Percentiles rank a stretch among this genome's conserved stretches.
phyloP scores from a whole-genome alignment of 73 alveolate species.

The Durusdinium trenchii region DNA sequence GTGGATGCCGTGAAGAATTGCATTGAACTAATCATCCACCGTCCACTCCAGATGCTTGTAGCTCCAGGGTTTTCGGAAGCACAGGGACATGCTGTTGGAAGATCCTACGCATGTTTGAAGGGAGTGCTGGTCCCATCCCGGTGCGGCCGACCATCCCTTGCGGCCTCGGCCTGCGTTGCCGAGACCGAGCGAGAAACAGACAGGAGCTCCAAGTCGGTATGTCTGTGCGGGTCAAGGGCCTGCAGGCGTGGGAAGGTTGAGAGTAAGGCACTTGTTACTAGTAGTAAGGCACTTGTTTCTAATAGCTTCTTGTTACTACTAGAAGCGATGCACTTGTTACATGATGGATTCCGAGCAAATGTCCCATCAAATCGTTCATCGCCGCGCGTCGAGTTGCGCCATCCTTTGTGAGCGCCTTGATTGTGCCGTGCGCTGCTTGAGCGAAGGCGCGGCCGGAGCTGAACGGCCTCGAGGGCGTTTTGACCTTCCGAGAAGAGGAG shows the following conservation, averaged over 20 bases:
- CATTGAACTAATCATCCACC: background rate
- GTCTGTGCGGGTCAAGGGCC: slow-evolving; percentile 81
- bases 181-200: background rate
- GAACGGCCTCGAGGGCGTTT: slow-evolving; percentile 73
- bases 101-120: background rate
- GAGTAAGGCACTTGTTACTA: no score
- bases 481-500: slow-evolving; percentile 70
- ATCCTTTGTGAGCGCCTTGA: no score
- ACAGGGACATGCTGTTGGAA: background rate
- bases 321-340: no score
- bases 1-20: no score
- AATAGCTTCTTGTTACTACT: no score
- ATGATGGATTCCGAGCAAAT: no score
- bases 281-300: no score
- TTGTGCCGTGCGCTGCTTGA: no score
- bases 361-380: no score
- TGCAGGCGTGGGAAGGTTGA: slow-evolving; percentile 45
- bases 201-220: slow-evolving; percentile 74
- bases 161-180: background rate
- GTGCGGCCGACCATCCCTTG: no score
- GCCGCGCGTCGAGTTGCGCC: no score
- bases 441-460: slow-evolving; percentile 73
- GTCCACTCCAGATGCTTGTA: background rate
- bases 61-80: background rate
- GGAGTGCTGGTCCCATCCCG: no score